phyloP scores from a whole-genome alignment of 768 basidiomycete species.

The Suillus sp. region DNA sequence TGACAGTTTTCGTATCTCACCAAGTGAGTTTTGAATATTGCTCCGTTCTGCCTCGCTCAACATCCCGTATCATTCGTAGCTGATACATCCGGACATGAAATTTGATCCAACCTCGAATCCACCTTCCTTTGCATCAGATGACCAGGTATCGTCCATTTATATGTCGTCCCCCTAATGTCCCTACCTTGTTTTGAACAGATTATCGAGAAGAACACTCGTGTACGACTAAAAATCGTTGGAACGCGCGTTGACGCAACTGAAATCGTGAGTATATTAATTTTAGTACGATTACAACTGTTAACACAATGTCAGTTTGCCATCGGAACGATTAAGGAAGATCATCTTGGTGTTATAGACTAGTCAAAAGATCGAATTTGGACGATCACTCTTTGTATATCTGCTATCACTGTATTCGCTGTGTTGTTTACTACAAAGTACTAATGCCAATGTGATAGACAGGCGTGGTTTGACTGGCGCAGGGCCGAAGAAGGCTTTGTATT shows the following conservation, averaged over 20 bases:
- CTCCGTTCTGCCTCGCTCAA: slow-evolving; percentile 7
- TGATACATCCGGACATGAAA: slow-evolving; percentile 91
- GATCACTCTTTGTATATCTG: slow-evolving; percentile 5
- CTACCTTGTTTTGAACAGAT: slow-evolving; percentile 47
- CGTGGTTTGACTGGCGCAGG: too few species aligned
- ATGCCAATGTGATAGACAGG: background rate
- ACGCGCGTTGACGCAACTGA: slow-evolving; percentile 97
- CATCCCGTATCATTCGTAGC: slow-evolving; percentile 45
- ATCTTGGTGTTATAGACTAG: slow-evolving; percentile 88
- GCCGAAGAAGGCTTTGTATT: too few species aligned
- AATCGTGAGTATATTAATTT: slow-evolving; percentile 62
- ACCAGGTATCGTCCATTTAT: slow-evolving; percentile 55
- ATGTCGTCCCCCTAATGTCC: slow-evolving; percentile 1
- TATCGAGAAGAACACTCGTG: slow-evolving; percentile 90
- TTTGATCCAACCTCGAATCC: slow-evolving; percentile 97
- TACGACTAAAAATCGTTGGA: slow-evolving; percentile 97
- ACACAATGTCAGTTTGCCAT: slow-evolving; percentile 77
- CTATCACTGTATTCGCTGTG: slow-evolving; percentile 7
- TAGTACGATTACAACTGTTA: slow-evolving; percentile 3
- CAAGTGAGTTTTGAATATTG: slow-evolving; percentile 60
- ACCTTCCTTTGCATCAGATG: slow-evolving; percentile 92
- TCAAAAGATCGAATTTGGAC: slow-evolving; percentile 3
- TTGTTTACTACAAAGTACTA: slow-evolving; percentile 2
- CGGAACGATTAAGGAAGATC: slow-evolving; percentile 98
- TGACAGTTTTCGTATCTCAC: slow-evolving; percentile 93